Percentiles rank a stretch among this genome's conserved stretches.
These are phyloP conservation scores for Tuber borchii DNA, from an alignment of 495 filamentous ascomycete genomes.

Conservation along the genomic window DNA sequence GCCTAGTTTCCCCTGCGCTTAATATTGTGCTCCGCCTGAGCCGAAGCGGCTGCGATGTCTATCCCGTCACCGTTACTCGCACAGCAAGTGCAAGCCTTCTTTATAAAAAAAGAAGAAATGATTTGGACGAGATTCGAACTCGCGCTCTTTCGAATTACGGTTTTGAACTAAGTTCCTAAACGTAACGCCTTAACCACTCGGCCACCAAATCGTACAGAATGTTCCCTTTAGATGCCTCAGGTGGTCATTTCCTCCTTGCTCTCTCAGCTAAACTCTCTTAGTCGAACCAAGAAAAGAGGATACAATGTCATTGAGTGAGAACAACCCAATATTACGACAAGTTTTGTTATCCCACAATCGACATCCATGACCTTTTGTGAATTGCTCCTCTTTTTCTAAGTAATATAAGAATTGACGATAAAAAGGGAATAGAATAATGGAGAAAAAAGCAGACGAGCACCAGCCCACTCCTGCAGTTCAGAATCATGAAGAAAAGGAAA, in stretches of 20 bases:
- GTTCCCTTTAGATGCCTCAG: not conserved
- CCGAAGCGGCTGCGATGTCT: not conserved
- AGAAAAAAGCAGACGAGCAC: not conserved
- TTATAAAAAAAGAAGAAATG: slow-evolving; percentile 13
- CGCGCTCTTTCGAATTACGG: slow-evolving; percentile 34
- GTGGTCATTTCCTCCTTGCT: not conserved
- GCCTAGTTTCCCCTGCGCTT: not conserved
- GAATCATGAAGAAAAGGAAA: not conserved
- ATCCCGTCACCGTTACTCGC: not conserved
- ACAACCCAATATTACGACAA: not conserved
- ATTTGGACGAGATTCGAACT: slow-evolving; percentile 32
- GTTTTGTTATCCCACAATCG: not conserved
- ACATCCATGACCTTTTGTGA: not conserved
- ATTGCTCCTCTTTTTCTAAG: not conserved
- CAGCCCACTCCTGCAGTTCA: not conserved
- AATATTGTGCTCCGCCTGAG: not conserved
- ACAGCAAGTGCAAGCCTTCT: not conserved
- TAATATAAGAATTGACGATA: not conserved
- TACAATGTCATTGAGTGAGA: not conserved
- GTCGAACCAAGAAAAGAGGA: not conserved
- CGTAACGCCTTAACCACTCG: slow-evolving; percentile 34
- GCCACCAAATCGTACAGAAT: not conserved
- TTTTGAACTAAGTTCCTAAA: slow-evolving; percentile 27
- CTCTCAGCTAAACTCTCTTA: not conserved
- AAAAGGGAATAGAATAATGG: not conserved